Percentiles rank a stretch among this genome's conserved stretches.
These are phyloP conservation scores for Aspergillus cejpii DNA, from an alignment of 2,329 filamentous ascomycete genomes.

Conservation along the genomic window DNA sequence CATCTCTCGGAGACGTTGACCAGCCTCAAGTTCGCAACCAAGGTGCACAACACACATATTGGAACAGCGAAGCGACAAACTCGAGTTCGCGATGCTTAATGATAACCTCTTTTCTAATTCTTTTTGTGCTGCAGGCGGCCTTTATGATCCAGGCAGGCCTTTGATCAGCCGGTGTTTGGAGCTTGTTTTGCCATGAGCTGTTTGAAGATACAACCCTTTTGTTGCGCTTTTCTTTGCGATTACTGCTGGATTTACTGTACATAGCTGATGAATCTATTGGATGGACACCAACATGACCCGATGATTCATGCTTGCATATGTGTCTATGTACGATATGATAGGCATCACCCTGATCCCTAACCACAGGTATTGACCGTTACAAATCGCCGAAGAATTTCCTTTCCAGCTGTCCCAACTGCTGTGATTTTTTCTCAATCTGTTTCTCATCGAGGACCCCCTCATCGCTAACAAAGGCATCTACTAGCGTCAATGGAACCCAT, in stretches of 20 bases:
- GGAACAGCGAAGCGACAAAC: constrained; percentile 62
- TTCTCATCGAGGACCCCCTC: constrained; percentile 37
- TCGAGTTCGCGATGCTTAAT: constrained; percentile 32
- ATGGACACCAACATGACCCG: neutral
- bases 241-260: constrained; percentile 3
- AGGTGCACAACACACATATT: constrained; percentile 83
- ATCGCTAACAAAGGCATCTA: constrained; percentile 53
- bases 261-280: neutral
- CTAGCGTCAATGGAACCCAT: constrained; percentile 49
- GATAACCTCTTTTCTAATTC: constrained; percentile 15
- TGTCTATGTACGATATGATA: too few species aligned
- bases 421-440: constrained; percentile 21
- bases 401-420: constrained; percentile 15
- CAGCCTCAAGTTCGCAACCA: constrained; percentile 91
- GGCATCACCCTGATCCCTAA: too few species aligned
- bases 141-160: constrained; percentile 26
- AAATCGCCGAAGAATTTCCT: constrained; percentile 20
- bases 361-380: neutral
- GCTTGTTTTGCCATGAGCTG: constrained; percentile 4
- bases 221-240: neutral
- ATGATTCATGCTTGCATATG: neutral
- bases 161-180: constrained; percentile 23
- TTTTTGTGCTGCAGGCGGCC: constrained; percentile 16
- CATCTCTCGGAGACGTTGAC: constrained; percentile 91
- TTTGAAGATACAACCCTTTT: constrained; percentile 10